These are phyloP conservation scores for Bipolaris sorokiniana DNA, from an alignment of 2,329 filamentous ascomycete species.

Conservation along the genomic window DNA sequence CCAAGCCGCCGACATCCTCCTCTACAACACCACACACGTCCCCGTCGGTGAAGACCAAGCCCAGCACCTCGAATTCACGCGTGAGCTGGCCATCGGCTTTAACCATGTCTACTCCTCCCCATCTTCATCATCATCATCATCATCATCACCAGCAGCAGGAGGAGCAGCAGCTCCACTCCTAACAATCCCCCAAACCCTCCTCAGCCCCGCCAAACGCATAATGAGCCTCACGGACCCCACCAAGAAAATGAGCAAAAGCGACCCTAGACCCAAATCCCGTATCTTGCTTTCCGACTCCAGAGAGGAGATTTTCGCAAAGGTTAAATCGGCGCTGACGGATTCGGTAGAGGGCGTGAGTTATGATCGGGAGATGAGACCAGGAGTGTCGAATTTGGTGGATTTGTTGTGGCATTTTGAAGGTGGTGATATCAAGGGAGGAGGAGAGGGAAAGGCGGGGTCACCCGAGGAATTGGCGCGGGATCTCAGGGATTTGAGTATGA, in stretches of 20 bases:
- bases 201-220: conserved; percentile 73
- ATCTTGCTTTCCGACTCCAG: conserved; percentile 80
- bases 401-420: conserved; percentile 73
- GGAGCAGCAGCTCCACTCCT: conserved; percentile 12
- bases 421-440: too few relatives aligned
- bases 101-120: conserved; percentile 74
- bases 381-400: conserved; percentile 85
- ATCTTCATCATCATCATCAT: not conserved
- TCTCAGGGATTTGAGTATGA: conserved; percentile 56
- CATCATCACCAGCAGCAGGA: too few relatives aligned
- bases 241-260: conserved; percentile 95
- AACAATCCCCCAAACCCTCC: conserved; percentile 35
- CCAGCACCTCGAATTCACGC: conserved; percentile 92
- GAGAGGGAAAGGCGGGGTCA: conserved; percentile 40
- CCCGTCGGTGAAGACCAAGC: conserved; percentile 95
- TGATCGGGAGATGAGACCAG: conserved; percentile 72
- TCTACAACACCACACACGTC: conserved; percentile 87
- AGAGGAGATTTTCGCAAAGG: conserved; percentile 69
- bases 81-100: conserved; percentile 85
- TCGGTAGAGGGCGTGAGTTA: conserved; percentile 71
- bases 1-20: conserved; percentile 90
- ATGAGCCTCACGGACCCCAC: conserved; percentile 84
- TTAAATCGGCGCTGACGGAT: conserved; percentile 80
- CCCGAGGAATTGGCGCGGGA: conserved; percentile 56
- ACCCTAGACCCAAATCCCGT: conserved; percentile 71